These are phyloP conservation scores for Pichia gijzeniarum DNA, from an alignment of 805 yeast species.

Conservation along the genomic window DNA sequence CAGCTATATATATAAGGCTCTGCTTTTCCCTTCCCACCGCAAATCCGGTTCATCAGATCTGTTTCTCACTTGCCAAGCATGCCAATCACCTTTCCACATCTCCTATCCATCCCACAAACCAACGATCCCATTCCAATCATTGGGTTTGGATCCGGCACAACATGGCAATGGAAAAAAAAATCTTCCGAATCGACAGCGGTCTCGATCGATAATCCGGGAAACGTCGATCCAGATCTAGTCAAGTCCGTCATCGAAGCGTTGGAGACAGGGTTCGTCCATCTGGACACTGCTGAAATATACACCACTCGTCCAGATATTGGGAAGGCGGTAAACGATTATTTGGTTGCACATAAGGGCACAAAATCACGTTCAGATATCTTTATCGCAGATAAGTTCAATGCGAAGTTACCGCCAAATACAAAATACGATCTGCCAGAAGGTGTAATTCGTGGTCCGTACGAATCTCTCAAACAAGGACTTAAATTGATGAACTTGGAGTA, in stretches of 20 bases:
- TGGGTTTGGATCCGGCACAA: conserved; percentile 52
- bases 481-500: conserved; percentile 43
- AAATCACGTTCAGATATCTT: conserved; percentile 38
- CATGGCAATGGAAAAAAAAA: conserved; percentile 40
- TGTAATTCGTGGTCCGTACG: conserved; percentile 36
- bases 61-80: too few relatives aligned
- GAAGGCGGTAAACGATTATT: conserved; percentile 40
- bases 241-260: conserved; percentile 42
- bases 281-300: conserved; percentile 63
- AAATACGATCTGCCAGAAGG: conserved; percentile 17
- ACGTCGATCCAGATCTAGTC: conserved; percentile 33
- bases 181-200: conserved; percentile 17
- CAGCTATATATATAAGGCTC: too few relatives aligned
- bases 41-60: too few relatives aligned
- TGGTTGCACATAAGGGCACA: conserved; percentile 21
- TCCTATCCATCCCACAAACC: conserved; percentile 19
- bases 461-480: conserved; percentile 39
- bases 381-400: conserved; percentile 53
- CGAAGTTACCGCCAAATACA: conserved; percentile 11
- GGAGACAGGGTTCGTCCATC: conserved; percentile 46
- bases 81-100: conserved; percentile 19
- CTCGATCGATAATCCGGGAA: conserved; percentile 12
- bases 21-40: too few relatives aligned
- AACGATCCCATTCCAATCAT: conserved; percentile 18
- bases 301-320: conserved; percentile 55